Base-by-base conservation (phyloP, 2,329 filamentous ascomycete species). In the Huntiella savannae region DNA sequence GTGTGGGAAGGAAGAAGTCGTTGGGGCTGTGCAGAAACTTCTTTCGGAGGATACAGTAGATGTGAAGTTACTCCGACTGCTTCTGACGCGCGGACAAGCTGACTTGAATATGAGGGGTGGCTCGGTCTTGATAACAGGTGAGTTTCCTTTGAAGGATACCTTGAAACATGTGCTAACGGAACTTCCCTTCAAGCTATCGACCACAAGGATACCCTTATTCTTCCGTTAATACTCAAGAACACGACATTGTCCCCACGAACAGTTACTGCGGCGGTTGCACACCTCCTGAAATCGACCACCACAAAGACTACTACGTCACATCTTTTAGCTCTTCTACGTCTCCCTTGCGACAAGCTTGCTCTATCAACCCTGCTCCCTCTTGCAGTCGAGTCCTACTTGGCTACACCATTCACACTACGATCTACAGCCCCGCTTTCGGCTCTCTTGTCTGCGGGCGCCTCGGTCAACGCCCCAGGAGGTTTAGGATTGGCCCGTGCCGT, bases 401-500 rank as follows among this genome's bases (percentile, higher is more conserved):
- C 63, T 46, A 58, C 59, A 2, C 59, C 57, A 0, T 55, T 57
- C 0, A 55, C 60, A 1, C 55, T 62, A 8, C 62, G 65, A 3
- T 62, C 62, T 1, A 55, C 70, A 4, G 59, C 64, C 2, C 63
- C 67, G 1, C 49, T 75, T 33, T 62, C 64, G 46, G 57, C 62
- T 1, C 61, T 77, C 0, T 54, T 77, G 1, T 60, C 63, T 1
- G 61, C 65, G 1, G 70, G 71, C 1, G 73, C 72, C 2, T 66
- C 75, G 40, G 60, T 73, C n/a, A 74, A 76, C 51, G 60, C 63
- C 1, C 62, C 66, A 48, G 66, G 71, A 19, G 70, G 65, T 0
- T 63, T 66, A 1, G 64, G 71, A 0, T 56, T 77, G 0, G 68
- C 68, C 45, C 60, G 61, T 45, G 70, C 71, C 4, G 64, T 76